A percentile compares a stretch with the other conserved stretches of the same genome.
Evolutionary conservation across 805 yeast genomes (phyloP).

Genomic region (Wilhelminamyces savonicus): DNA sequence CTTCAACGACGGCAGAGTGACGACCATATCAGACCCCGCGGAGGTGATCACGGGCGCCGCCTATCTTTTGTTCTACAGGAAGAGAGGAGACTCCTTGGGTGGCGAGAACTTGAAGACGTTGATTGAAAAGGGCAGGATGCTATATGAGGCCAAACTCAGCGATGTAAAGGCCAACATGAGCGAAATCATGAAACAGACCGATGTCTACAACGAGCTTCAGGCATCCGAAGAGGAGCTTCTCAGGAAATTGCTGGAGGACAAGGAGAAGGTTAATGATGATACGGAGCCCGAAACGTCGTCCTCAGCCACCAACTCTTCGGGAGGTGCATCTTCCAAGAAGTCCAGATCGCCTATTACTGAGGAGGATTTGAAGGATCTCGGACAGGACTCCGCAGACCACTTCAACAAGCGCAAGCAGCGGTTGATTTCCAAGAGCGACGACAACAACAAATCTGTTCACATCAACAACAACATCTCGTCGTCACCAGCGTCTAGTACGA

Average conservation of each 20-base stretch:
- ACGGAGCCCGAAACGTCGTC: not conserved
- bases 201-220: not conserved
- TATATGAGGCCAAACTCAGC: slow-evolving; percentile 8
- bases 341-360: slow-evolving; percentile 11
- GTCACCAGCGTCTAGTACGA: slow-evolving; percentile 10
- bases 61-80: slow-evolving; percentile 77
- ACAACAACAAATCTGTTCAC: slow-evolving; percentile 11
- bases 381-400: slow-evolving; percentile 4
- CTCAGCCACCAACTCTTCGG: not conserved
- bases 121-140: slow-evolving; percentile 34
- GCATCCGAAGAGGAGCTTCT: not conserved
- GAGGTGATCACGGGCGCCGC: slow-evolving; percentile 72
- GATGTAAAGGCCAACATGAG: slow-evolving; percentile 8
- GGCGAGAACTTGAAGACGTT: slow-evolving; percentile 38
- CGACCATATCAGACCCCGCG: slow-evolving; percentile 48
- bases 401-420: slow-evolving; percentile 13
- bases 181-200: slow-evolving; percentile 10
- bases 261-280: slow-evolving; percentile 4
- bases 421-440: slow-evolving; percentile 10
- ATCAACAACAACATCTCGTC: slow-evolving; percentile 11
- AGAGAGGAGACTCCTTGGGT: slow-evolving; percentile 41
- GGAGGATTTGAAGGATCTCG: slow-evolving; percentile 4
- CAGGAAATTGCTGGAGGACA: slow-evolving; percentile 2
- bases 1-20: slow-evolving; percentile 79
- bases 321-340: slow-evolving; percentile 4